Conservation (phyloP, 2,329 filamentous ascomycete genomes). For the Phyllosticta capitalensis region DNA sequence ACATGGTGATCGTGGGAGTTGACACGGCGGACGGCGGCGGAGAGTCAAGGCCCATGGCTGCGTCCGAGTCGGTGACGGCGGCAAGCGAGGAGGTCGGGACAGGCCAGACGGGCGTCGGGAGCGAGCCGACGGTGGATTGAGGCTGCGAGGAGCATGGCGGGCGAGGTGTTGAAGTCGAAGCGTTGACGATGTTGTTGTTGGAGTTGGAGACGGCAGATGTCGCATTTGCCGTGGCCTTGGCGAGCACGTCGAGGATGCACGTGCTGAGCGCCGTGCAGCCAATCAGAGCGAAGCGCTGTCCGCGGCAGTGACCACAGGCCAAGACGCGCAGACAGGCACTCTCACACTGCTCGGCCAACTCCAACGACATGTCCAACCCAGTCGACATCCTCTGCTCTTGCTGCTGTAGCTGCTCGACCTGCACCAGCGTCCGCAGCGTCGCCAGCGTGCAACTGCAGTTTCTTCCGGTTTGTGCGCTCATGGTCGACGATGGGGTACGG, state of each 20-base stretch:
- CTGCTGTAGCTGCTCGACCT: background rate
- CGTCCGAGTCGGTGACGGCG: background rate
- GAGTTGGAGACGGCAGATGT: background rate
- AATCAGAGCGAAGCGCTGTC: background rate
- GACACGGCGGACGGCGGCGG: background rate
- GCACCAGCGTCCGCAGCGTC: background rate
- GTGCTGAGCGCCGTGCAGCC: background rate
- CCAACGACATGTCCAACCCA: background rate
- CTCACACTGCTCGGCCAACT: background rate
- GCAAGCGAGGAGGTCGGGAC: background rate
- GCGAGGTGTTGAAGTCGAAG: background rate
- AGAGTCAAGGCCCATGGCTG: background rate
- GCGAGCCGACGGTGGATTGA: background rate
- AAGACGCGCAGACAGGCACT: background rate
- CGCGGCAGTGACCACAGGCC: background rate
- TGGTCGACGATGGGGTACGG: background rate
- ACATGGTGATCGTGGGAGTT: background rate
- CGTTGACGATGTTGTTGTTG: background rate
- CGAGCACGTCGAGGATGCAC: background rate
- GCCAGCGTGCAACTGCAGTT: background rate
- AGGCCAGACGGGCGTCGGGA: background rate
- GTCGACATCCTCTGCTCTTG: background rate
- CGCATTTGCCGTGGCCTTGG: background rate
- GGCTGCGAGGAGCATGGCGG: too few species aligned
- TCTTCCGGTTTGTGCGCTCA: background rate